Percentiles rank a stretch among this genome's conserved stretches.
Evolutionary conservation across 2,329 filamentous ascomycete species (phyloP).

Genomic region (Talaromyces sp.): DNA sequence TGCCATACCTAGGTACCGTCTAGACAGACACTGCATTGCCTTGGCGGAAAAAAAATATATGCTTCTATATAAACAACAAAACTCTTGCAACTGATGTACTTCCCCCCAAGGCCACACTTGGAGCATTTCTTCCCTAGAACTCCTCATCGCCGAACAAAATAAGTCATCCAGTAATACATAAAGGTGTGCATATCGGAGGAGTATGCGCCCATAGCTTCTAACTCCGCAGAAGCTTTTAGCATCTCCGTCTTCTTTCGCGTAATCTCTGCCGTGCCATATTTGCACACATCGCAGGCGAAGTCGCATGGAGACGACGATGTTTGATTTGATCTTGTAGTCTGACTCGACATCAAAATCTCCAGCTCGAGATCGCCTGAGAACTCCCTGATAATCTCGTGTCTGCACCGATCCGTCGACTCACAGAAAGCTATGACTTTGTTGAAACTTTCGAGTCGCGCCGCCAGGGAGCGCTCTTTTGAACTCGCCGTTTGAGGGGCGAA

Average conservation of each 20-base stretch:
- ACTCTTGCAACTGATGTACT: too few species aligned
- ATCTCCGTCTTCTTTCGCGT: conserved; percentile 48
- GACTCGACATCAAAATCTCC: conserved; percentile 26
- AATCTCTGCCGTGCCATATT: conserved; percentile 56
- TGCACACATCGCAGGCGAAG: conserved; percentile 74
- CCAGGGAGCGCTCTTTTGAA: conserved; percentile 31
- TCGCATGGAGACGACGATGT: conserved; percentile 51
- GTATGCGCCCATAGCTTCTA: neutral
- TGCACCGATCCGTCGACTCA: conserved; percentile 66
- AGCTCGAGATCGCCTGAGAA: conserved; percentile 66
- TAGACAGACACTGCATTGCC: too few species aligned
- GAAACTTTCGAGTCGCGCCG: conserved; percentile 56
- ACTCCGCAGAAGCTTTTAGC: neutral
- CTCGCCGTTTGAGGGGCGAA: conserved; percentile 39
- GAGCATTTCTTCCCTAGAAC: too few species aligned
- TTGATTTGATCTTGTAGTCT: conserved; percentile 1
- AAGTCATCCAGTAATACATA: conserved; percentile 1
- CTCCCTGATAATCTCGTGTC: conserved; percentile 67
- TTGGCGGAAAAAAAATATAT: too few species aligned
- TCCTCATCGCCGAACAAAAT: neutral
- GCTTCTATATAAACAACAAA: too few species aligned
- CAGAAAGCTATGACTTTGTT: conserved; percentile 72
- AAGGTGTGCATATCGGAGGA: neutral
- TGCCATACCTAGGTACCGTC: too few species aligned
- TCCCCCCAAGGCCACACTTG: too few species aligned